Conservation (phyloP, 805 yeast species). For the Cyberlindnera galapagoensis region DNA sequence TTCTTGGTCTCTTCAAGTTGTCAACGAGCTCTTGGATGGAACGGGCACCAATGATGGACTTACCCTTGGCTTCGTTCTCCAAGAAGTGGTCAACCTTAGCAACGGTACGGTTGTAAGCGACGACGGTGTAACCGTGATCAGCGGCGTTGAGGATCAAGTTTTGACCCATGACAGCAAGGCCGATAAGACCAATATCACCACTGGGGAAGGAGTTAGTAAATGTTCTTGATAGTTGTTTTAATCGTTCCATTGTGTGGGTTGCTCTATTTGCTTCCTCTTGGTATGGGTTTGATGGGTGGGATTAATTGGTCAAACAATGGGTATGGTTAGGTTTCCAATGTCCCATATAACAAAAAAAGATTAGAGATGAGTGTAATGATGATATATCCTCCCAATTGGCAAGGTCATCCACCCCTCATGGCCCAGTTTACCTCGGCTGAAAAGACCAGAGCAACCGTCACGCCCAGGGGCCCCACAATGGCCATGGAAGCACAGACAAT, state of each 20-base stretch:
- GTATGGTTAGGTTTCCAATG: no score
- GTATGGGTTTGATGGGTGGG: no score
- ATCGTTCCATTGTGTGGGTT: constrained; percentile 7
- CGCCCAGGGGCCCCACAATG: no score
- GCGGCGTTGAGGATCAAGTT: constrained; percentile 96
- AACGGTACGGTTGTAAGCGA: constrained; percentile 97
- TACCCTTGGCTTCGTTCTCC: constrained; percentile 94
- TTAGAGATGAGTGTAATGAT: no score
- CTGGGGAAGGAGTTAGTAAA: constrained; percentile 29
- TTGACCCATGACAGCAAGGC: constrained; percentile 99
- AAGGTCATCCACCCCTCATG: no score
- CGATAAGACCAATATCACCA: constrained; percentile 97
- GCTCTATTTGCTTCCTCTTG: no score
- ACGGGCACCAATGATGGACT: constrained; percentile 91
- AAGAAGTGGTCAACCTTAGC: constrained; percentile 92
- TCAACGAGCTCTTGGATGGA: constrained; percentile 83
- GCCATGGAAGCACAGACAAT: no score
- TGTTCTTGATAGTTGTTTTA: constrained; percentile 7
- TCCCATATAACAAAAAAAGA: no score
- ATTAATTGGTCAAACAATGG: no score
- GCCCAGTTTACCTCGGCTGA: no score
- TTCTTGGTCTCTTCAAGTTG: constrained; percentile 94
- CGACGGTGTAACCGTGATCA: constrained; percentile 97
- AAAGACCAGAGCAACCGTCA: no score
- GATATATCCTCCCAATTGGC: no score